These are phyloP conservation scores for Penicillium chermesinum DNA, from an alignment of 495 filamentous ascomycete genomes.

Conservation along the genomic window DNA sequence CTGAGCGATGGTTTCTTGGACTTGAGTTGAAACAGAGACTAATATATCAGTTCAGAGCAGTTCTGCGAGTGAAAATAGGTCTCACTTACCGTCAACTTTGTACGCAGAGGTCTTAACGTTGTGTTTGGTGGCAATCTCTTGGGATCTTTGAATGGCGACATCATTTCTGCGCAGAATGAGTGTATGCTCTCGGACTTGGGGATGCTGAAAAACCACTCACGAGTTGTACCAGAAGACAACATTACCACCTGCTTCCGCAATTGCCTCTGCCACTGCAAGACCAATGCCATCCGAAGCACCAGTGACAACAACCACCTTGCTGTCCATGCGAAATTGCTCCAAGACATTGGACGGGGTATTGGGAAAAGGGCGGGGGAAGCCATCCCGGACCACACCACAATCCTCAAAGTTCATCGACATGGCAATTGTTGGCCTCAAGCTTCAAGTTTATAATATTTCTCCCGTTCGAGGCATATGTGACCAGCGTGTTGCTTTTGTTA, in stretches of 20 bases:
- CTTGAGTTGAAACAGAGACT: slow-evolving; percentile 34
- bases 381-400: slow-evolving; percentile 25
- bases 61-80: not conserved
- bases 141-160: slow-evolving; percentile 27
- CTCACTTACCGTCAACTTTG: slow-evolving; percentile 33
- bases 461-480: not conserved
- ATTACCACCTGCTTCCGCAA: slow-evolving; percentile 31
- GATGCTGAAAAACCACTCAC: slow-evolving; percentile 15
- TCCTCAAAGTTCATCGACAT: slow-evolving; percentile 49
- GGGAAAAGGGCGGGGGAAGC: slow-evolving; percentile 38
- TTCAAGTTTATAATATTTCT: not conserved
- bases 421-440: slow-evolving; percentile 9
- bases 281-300: slow-evolving; percentile 37
- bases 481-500: not conserved
- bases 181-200: not conserved
- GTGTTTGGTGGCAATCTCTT: slow-evolving; percentile 26
- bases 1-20: slow-evolving; percentile 26
- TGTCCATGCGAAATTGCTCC: slow-evolving; percentile 38
- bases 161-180: slow-evolving; percentile 20
- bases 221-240: slow-evolving; percentile 39
- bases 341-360: slow-evolving; percentile 39
- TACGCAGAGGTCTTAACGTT: slow-evolving; percentile 33
- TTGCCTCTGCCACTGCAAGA: slow-evolving; percentile 27
- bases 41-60: not conserved
- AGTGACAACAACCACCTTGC: slow-evolving; percentile 34